Evolutionary conservation across 805 yeast species (phyloP), one percentile per base, ranked within the genome.

Genomic region (Kluyveromyces dobzhanskii): DNA sequence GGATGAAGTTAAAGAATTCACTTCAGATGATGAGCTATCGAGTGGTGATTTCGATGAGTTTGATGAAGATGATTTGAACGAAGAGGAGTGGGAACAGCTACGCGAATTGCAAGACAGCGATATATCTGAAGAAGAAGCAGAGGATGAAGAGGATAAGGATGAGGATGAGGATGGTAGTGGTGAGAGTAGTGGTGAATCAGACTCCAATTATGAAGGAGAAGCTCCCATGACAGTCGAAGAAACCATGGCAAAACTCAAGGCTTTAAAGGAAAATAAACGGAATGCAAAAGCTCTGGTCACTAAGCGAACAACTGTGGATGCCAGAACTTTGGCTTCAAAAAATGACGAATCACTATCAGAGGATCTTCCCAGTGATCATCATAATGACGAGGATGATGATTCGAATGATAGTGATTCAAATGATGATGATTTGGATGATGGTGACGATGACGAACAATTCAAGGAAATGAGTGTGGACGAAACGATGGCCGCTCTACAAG

Each of bases 221-320:
- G 57, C 51, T 32, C 59, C 59, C 5, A 61, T 61, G 47, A 59
- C 64, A 10, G 67, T 58, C 1, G 70, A 61, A 35, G 71, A 67
- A 32, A 71, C 71, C 2, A 65, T 66, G 66, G 68, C 62, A 2
- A 65, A 69, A 3, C 50, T 71, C 39, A 67, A 59, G 53, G 66
- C 65, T 25, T 44, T 63, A 38, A 72, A 66, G 47, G 64, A 56
- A 23, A 60, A 48, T 38, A 61, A 49, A 46, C 46, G 26, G 39
- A 38, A 32, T 6, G 24, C 9, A 9, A 21, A 21, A 6, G 8
- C 24, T 6, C 9, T 18, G 44, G 40, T 35, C 37, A 45, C 26
- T 21, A 9, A 21, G 42, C 39, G 43, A 33, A 30, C 41, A 16
- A 37, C 29, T 24, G 34, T 37, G 24, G 38, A 39, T 10, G 10